Conservation (phyloP, 1,284 basidiomycete species). For the Sphaerobolus stellatus region DNA sequence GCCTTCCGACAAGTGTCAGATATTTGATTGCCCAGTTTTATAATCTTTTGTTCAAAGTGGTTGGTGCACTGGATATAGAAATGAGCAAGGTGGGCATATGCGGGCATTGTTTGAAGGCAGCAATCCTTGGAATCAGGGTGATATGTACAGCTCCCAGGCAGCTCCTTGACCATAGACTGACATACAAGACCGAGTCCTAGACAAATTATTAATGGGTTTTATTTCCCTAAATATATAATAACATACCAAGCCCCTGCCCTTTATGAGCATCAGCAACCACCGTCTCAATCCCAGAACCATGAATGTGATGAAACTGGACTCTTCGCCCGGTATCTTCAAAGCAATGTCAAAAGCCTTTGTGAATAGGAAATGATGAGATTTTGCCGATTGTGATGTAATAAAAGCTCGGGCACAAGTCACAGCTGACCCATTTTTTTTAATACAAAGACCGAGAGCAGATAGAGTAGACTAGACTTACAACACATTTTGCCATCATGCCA, state of each 20-base stretch:
- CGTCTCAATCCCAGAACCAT: conserved; percentile 21
- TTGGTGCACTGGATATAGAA: conserved; percentile 8
- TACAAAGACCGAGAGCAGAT: too few relatives aligned
- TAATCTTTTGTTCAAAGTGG: conserved; percentile 10
- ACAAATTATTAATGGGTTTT: background rate
- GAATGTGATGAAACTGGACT: conserved; percentile 22
- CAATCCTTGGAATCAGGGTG: background rate
- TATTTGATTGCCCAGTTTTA: background rate
- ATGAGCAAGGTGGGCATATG: conserved; percentile 13
- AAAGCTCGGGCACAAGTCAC: conserved; percentile 21
- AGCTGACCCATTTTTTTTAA: too few relatives aligned
- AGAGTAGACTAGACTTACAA: background rate
- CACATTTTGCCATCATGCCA: background rate
- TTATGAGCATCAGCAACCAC: conserved; percentile 25
- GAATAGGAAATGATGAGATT: conserved; percentile 25
- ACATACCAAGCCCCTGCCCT: conserved; percentile 22
- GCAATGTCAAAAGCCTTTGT: conserved; percentile 21
- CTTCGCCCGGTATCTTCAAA: conserved; percentile 19
- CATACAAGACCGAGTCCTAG: background rate
- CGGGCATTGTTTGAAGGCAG: background rate
- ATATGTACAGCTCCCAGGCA: too few relatives aligned
- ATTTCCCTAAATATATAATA: too few relatives aligned
- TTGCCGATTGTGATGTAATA: conserved; percentile 23
- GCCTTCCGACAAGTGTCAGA: background rate
- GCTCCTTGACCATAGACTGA: too few relatives aligned